phyloP scores from a whole-genome alignment of 192 early-diverging fungal genomes.

The Entomortierella chlamydospora region DNA sequence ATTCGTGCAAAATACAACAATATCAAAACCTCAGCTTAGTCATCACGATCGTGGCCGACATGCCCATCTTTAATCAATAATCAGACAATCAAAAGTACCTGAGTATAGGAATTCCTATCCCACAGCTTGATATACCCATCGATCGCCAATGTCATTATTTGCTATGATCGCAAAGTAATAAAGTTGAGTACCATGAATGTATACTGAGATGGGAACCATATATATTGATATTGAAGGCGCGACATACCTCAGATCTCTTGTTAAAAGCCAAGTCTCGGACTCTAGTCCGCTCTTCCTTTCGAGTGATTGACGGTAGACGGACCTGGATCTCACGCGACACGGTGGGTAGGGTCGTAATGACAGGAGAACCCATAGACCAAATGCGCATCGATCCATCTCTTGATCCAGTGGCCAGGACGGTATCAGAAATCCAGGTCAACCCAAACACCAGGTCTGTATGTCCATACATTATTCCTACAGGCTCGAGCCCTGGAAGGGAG shows the following conservation, averaged over 20 bases:
- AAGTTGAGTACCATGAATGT: no score
- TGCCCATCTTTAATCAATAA: background rate
- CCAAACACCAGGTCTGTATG: slow-evolving; percentile 78
- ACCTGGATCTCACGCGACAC: slow-evolving; percentile 38
- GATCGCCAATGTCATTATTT: slow-evolving; percentile 66
- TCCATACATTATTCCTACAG: slow-evolving; percentile 66
- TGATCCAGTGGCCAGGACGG: slow-evolving; percentile 68
- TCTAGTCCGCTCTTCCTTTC: slow-evolving; percentile 56
- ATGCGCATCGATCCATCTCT: slow-evolving; percentile 67
- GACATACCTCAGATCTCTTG: slow-evolving; percentile 31
- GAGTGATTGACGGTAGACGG: slow-evolving; percentile 36
- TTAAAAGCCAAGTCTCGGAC: slow-evolving; percentile 70
- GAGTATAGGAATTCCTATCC: slow-evolving; percentile 56
- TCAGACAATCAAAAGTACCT: slow-evolving; percentile 25
- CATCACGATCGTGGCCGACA: no score
- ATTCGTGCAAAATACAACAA: slow-evolving; percentile 3
- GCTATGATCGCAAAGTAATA: slow-evolving; percentile 6
- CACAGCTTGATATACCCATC: slow-evolving; percentile 75
- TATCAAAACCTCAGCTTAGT: no score
- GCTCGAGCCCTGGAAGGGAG: slow-evolving; percentile 66
- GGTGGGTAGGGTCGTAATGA: slow-evolving; percentile 26
- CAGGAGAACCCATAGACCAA: slow-evolving; percentile 58
- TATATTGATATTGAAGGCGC: background rate
- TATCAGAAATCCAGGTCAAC: slow-evolving; percentile 68
- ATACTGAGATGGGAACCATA: no score